These are phyloP conservation scores for Arctostaphylos glauca DNA, from an alignment of 148 eudicot genomes.

Conservation along the genomic window DNA sequence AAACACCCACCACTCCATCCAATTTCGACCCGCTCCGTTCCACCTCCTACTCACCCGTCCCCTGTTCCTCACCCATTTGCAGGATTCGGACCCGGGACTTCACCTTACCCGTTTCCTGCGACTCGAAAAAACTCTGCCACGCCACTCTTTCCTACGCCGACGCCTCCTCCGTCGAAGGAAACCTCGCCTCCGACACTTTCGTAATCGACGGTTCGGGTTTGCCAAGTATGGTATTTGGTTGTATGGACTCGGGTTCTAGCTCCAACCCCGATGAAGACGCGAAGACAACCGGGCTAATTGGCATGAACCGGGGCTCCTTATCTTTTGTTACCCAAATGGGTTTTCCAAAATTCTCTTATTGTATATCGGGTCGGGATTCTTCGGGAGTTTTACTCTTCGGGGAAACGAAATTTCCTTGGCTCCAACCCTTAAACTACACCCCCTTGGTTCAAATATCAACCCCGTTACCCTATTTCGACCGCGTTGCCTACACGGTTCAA, in stretches of 20 bases:
- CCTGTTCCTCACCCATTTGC: slow-evolving; percentile 58
- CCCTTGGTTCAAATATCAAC: slow-evolving; percentile 58
- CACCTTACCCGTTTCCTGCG: slow-evolving; percentile 59
- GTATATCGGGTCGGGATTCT: slow-evolving; percentile 73
- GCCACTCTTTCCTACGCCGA: slow-evolving; percentile 70
- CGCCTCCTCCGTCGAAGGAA: slow-evolving; percentile 69
- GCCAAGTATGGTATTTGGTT: slow-evolving; percentile 60
- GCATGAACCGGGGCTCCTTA: slow-evolving; percentile 85
- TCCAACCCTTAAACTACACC: slow-evolving; percentile 58
- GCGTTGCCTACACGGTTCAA: slow-evolving; percentile 76
- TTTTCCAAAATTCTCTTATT: slow-evolving; percentile 75
- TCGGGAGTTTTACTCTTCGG: slow-evolving; percentile 71
- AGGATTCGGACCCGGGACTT: slow-evolving; percentile 52
- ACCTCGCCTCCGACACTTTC: slow-evolving; percentile 61
- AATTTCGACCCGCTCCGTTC: slow-evolving; percentile 47
- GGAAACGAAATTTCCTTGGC: slow-evolving; percentile 52
- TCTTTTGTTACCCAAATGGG: slow-evolving; percentile 83
- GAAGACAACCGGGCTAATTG: slow-evolving; percentile 70
- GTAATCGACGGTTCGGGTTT: slow-evolving; percentile 36
- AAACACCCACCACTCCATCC: slow-evolving; percentile 27
- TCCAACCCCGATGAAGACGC: slow-evolving; percentile 50
- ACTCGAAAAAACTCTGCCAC: slow-evolving; percentile 70
- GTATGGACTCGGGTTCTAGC: slow-evolving; percentile 63
- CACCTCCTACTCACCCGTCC: slow-evolving; percentile 47
- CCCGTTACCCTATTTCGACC: slow-evolving; percentile 73